Evolutionary conservation across 2,329 filamentous ascomycete species (phyloP).

Genomic region (Cytospora paraplurivora): DNA sequence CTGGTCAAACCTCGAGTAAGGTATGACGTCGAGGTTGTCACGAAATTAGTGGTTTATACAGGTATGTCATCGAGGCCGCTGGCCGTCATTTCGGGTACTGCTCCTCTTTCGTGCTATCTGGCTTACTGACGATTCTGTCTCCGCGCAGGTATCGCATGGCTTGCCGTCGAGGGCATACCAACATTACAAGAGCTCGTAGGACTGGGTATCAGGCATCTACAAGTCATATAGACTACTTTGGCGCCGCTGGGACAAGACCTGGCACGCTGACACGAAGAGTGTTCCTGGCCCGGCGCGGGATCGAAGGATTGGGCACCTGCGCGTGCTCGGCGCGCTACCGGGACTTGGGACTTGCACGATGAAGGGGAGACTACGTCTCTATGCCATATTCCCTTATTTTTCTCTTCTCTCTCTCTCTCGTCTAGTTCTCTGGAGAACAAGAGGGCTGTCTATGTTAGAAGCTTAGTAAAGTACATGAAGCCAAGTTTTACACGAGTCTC

Average conservation of each 20-base stretch:
- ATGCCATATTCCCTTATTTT: neutral
- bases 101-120: neutral
- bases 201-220: constrained; percentile 48
- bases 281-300: neutral
- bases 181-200: constrained; percentile 68
- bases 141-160: constrained; percentile 72
- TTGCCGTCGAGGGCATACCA: constrained; percentile 76
- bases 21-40: constrained; percentile 98
- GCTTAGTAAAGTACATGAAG: neutral
- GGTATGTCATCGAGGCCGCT: constrained; percentile 57
- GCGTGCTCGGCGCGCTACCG: neutral
- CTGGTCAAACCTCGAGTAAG: constrained; percentile 85
- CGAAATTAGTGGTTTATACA: constrained; percentile 91
- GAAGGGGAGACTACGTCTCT: neutral
- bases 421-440: neutral
- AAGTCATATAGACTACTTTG: constrained; percentile 21
- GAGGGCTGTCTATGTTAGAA: neutral
- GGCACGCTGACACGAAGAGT: neutral
- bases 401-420: neutral
- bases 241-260: neutral
- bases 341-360: neutral
- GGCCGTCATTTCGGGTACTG: neutral
- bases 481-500: neutral
- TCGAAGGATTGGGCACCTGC: neutral
- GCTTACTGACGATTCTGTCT: neutral